Evolutionary conservation across 495 filamentous ascomycete species (phyloP).

Genomic region (Xylaria cubensis): DNA sequence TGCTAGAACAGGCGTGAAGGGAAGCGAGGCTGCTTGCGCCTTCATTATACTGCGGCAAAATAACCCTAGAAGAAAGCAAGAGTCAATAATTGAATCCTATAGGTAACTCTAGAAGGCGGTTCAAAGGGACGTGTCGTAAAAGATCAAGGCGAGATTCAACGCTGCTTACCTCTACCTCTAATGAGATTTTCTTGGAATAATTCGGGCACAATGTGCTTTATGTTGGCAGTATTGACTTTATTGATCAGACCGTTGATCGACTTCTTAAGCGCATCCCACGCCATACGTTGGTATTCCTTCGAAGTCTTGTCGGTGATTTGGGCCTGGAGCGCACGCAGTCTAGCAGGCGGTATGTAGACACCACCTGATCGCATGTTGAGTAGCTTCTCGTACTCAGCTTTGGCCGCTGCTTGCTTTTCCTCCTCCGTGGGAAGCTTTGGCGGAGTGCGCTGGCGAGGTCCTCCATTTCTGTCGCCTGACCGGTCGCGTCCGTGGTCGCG

Average conservation of each 20-base stretch:
- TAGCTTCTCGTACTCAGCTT: conserved; percentile 90
- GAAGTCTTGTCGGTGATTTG: conserved; percentile 95
- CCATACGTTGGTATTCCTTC: conserved; percentile 99
- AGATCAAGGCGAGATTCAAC: not conserved
- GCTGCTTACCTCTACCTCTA: conserved; percentile 64
- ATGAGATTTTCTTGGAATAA: conserved; percentile 94
- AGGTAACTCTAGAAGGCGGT: too few relatives aligned
- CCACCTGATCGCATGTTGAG: conserved; percentile 90
- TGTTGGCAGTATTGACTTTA: conserved; percentile 96
- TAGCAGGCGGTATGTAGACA: conserved; percentile 92
- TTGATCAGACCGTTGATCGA: conserved; percentile 98
- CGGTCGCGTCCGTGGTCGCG: conserved; percentile 28
- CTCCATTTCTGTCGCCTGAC: conserved; percentile 35
- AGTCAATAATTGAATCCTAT: not conserved
- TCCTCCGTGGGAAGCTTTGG: conserved; percentile 71
- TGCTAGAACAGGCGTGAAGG: conserved; percentile 94
- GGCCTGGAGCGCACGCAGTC: conserved; percentile 88
- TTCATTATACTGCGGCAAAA: conserved; percentile 98
- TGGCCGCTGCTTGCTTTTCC: conserved; percentile 79
- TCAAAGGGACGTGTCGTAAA: not conserved
- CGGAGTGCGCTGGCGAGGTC: conserved; percentile 55
- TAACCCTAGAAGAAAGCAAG: conserved; percentile 59
- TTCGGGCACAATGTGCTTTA: conserved; percentile 96
- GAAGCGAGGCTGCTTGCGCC: conserved; percentile 93
- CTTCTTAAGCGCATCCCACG: conserved; percentile 99